A percentile compares a stretch with the other conserved stretches of the same genome.
Conservation (phyloP, 495 filamentous ascomycete species). For the Beverwykella pulmonaria region DNA sequence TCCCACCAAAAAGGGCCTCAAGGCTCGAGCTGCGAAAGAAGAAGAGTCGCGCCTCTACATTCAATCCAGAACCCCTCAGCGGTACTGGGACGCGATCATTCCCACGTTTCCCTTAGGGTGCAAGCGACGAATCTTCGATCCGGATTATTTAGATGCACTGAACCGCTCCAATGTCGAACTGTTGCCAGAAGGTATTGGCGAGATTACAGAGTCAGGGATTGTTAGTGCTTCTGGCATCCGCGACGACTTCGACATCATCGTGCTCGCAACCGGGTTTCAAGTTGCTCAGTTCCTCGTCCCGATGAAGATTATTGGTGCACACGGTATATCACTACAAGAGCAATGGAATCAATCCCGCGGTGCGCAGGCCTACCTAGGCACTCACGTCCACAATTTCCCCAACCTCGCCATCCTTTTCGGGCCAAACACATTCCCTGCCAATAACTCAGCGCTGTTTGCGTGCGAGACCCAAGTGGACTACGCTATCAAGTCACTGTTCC, state of each 20-base stretch:
- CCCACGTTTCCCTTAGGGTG: conserved; percentile 50
- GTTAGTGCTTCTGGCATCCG: conserved; percentile 35
- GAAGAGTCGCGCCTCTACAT: conserved; percentile 44
- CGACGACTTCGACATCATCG: conserved; percentile 48
- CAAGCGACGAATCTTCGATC: conserved; percentile 53
- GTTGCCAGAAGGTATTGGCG: conserved; percentile 41
- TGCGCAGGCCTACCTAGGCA: conserved; percentile 48
- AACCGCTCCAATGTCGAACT: conserved; percentile 42
- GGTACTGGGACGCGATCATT: conserved; percentile 50
- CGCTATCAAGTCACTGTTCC: conserved; percentile 34
- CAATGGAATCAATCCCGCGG: conserved; percentile 48
- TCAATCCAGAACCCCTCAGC: conserved; percentile 43
- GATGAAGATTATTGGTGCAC: conserved; percentile 46
- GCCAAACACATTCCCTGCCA: conserved; percentile 51
- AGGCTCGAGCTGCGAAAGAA: conserved; percentile 20
- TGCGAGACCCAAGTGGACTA: conserved; percentile 49
- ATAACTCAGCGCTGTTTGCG: conserved; percentile 49
- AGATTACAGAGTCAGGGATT: conserved; percentile 47
- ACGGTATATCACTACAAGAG: conserved; percentile 42
- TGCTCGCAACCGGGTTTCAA: conserved; percentile 51
- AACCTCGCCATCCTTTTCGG: conserved; percentile 51
- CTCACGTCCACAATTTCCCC: conserved; percentile 47
- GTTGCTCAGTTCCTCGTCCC: conserved; percentile 42
- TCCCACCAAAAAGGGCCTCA: conserved; percentile 18
- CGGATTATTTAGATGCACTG: conserved; percentile 37